A percentile compares a stretch with the other conserved stretches of the same genome.
Evolutionary conservation across 139 green algal species (phyloP).

Genomic region (Closterium sp.): DNA sequence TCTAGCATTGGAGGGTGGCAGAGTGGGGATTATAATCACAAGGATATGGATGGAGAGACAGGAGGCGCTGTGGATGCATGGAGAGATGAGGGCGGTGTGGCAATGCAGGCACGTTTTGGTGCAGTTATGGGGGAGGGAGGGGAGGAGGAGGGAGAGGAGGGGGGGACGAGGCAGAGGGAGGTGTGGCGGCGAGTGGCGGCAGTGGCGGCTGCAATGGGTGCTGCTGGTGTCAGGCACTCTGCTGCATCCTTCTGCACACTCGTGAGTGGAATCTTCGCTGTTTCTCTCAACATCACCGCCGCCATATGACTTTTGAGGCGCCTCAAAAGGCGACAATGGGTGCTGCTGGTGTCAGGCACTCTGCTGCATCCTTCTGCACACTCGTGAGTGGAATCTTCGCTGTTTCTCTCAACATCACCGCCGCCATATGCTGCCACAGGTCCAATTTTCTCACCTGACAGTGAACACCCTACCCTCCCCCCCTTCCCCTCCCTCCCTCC

Average conservation of each 20-base stretch:
- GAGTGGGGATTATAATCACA: background rate
- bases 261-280: background rate
- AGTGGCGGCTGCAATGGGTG: background rate
- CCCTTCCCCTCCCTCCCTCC: background rate
- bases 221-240: background rate
- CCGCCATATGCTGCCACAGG: background rate
- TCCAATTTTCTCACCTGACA: background rate
- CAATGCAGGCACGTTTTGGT: too few relatives aligned
- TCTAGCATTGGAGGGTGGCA: background rate
- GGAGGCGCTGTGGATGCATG: background rate
- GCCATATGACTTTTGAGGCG: too few relatives aligned
- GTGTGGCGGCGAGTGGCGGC: background rate
- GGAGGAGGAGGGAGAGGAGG: background rate
- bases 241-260: background rate
- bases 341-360: background rate
- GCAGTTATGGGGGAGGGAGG: too few relatives aligned
- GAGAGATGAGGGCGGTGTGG: background rate
- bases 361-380: background rate
- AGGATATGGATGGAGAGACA: background rate
- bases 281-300: too few relatives aligned
- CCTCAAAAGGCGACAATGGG: background rate
- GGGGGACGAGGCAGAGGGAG: background rate
- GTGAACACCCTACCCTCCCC: too few relatives aligned
- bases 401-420: too few relatives aligned
- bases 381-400: background rate